Evolutionary conservation across 768 basidiomycete species (phyloP).

Genomic region (Cytidiella melzeri): DNA sequence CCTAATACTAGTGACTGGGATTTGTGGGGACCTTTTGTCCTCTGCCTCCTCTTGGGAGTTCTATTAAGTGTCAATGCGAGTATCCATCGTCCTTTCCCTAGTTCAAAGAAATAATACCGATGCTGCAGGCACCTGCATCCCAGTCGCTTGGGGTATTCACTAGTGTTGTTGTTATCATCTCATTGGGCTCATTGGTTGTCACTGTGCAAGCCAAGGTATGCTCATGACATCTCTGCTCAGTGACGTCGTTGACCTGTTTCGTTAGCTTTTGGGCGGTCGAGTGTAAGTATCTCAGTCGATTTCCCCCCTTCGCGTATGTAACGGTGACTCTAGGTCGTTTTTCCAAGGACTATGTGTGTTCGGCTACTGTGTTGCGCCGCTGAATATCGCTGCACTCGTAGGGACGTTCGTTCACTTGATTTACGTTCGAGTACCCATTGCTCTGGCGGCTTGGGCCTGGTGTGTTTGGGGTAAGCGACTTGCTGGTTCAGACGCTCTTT

Average conservation of each 20-base stretch:
- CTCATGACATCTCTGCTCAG: not conserved
- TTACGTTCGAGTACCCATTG: conserved; percentile 82
- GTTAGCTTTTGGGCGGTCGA: conserved; percentile 71
- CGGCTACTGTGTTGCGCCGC: conserved; percentile 92
- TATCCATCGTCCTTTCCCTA: not conserved
- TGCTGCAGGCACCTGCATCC: conserved; percentile 62
- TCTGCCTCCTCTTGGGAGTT: conserved; percentile 73
- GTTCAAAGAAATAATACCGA: not conserved
- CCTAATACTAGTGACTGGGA: conserved; percentile 98
- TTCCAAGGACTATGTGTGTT: conserved; percentile 94
- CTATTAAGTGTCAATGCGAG: conserved; percentile 81
- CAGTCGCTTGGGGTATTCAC: conserved; percentile 91
- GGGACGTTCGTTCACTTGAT: conserved; percentile 81
- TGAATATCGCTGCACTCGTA: conserved; percentile 85
- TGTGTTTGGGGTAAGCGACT: conserved; percentile 85
- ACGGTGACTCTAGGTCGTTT: conserved; percentile 73
- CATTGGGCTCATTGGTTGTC: conserved; percentile 83
- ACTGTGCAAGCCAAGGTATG: conserved; percentile 92
- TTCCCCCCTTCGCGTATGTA: too few relatives aligned
- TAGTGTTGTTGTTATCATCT: conserved; percentile 88
- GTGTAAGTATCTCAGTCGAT: too few relatives aligned
- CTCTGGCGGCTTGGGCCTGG: conserved; percentile 89
- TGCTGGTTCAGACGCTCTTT: not conserved
- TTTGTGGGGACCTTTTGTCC: conserved; percentile 90
- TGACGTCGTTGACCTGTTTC: not conserved